Percentiles rank a stretch among this genome's conserved stretches.
Evolutionary conservation across 1,284 basidiomycete genomes (phyloP).

Genomic region (Ustilago curta): DNA sequence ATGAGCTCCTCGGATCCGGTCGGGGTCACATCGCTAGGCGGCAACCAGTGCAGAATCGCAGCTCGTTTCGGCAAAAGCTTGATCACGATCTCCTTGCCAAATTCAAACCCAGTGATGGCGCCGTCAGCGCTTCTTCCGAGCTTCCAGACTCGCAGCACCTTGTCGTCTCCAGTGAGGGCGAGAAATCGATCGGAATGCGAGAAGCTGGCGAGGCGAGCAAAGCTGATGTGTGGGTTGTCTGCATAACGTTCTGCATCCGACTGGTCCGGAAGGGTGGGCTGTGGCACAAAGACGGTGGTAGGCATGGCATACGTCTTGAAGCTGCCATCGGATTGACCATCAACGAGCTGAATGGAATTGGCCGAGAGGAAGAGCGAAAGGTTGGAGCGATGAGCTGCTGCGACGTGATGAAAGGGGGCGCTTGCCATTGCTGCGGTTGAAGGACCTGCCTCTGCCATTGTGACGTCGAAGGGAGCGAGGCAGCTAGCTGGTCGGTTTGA

Average conservation of each 20-base stretch:
- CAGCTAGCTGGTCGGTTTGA: too few species aligned
- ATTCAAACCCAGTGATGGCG: constrained; percentile 26
- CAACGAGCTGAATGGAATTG: constrained; percentile 48
- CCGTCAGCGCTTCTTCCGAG: constrained; percentile 13
- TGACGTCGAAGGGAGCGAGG: not conserved
- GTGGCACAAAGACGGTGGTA: constrained; percentile 45
- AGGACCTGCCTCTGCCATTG: constrained; percentile 47
- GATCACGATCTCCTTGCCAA: constrained; percentile 53
- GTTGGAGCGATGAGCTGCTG: constrained; percentile 34
- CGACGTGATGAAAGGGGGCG: constrained; percentile 44
- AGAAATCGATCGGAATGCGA: constrained; percentile 54
- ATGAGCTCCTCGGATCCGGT: constrained; percentile 54
- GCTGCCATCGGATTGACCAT: constrained; percentile 17
- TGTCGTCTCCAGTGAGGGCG: constrained; percentile 65
- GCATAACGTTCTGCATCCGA: constrained; percentile 45
- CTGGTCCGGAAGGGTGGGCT: constrained; percentile 47
- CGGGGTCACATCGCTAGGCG: constrained; percentile 18
- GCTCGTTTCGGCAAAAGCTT: constrained; percentile 63
- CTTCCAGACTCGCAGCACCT: constrained; percentile 61
- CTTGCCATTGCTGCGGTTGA: constrained; percentile 31
- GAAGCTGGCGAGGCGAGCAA: constrained; percentile 57
- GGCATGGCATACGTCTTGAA: constrained; percentile 36
- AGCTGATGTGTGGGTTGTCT: constrained; percentile 45
- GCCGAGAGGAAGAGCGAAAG: constrained; percentile 42
- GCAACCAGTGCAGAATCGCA: constrained; percentile 56